Percentiles rank a stretch among this genome's conserved stretches.
Evolutionary conservation across 225 moss, liverwort and hornwort species (phyloP).

Genomic region (Physcomitrellopsis africana): DNA sequence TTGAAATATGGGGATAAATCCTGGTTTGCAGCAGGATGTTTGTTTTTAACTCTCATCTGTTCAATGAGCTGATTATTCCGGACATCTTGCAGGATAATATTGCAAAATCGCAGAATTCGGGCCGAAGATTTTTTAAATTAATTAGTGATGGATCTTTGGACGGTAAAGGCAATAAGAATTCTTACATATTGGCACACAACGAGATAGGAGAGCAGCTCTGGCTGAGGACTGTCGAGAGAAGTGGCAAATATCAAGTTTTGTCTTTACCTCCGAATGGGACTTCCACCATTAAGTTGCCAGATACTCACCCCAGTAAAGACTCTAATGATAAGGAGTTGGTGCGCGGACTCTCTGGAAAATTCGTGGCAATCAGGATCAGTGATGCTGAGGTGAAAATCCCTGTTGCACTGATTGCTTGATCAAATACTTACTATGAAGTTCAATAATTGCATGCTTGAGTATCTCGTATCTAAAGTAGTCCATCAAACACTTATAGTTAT

Average conservation of each 20-base stretch:
- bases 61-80: slow-evolving; percentile 35
- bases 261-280: slow-evolving; percentile 57
- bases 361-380: slow-evolving; percentile 83
- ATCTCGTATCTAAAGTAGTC: background rate
- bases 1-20: background rate
- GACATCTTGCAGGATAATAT: slow-evolving; percentile 45
- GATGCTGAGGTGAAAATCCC: slow-evolving; percentile 65
- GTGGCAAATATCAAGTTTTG: slow-evolving; percentile 52
- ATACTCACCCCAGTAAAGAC: slow-evolving; percentile 65
- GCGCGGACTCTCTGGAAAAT: slow-evolving; percentile 58
- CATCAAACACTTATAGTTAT: background rate
- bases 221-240: slow-evolving; percentile 64
- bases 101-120: slow-evolving; percentile 39
- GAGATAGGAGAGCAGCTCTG: slow-evolving; percentile 86
- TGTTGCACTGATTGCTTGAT: slow-evolving; percentile 5
- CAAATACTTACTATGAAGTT: background rate
- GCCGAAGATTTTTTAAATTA: slow-evolving; percentile 52
- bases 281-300: slow-evolving; percentile 70
- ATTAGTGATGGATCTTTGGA: slow-evolving; percentile 39
- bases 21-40: background rate
- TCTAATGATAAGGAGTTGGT: slow-evolving; percentile 41
- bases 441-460: background rate
- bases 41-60: background rate
- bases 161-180: slow-evolving; percentile 50
- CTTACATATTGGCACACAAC: slow-evolving; percentile 75